Percentiles rank a stretch among this genome's conserved stretches.
Conservation (phyloP, 208 protist species). For the Tetramitus jugosus region DNA sequence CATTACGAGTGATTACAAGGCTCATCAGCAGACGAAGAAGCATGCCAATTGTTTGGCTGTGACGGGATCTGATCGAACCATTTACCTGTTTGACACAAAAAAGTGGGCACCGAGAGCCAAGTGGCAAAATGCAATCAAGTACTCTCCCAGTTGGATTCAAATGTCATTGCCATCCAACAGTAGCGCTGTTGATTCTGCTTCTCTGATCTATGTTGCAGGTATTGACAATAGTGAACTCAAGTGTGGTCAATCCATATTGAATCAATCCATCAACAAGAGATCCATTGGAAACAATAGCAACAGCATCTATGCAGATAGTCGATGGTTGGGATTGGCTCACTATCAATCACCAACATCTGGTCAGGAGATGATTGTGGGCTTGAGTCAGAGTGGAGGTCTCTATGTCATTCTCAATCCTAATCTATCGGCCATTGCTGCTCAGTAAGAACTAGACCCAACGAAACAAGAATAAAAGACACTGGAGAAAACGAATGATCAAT, state of each 20-base stretch:
- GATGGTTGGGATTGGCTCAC: constrained; percentile 6
- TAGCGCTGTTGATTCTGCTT: not conserved
- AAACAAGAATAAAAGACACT: too few species aligned
- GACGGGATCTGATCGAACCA: not conserved
- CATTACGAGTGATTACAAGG: too few species aligned
- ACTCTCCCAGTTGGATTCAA: too few species aligned
- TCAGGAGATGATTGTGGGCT: not conserved
- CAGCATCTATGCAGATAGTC: not conserved
- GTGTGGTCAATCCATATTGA: constrained; percentile 12
- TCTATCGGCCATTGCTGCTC: too few species aligned
- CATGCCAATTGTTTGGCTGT: too few species aligned
- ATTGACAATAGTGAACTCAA: constrained; percentile 19
- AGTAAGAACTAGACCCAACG: too few species aligned
- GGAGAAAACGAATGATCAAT: too few species aligned
- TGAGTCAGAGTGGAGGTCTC: not conserved
- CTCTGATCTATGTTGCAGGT: not conserved
- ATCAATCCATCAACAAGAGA: too few species aligned
- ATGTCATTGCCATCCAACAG: too few species aligned
- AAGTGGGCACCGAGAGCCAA: not conserved
- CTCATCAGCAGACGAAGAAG: too few species aligned
- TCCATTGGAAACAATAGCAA: too few species aligned
- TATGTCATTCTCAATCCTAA: not conserved
- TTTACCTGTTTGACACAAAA: not conserved
- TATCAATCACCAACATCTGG: not conserved
- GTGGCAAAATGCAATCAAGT: constrained; percentile 11